Percentiles rank a stretch among this genome's conserved stretches.
These are phyloP conservation scores for Cladorrhinum sp. DNA, from an alignment of 2,329 filamentous ascomycete genomes.

Conservation along the genomic window DNA sequence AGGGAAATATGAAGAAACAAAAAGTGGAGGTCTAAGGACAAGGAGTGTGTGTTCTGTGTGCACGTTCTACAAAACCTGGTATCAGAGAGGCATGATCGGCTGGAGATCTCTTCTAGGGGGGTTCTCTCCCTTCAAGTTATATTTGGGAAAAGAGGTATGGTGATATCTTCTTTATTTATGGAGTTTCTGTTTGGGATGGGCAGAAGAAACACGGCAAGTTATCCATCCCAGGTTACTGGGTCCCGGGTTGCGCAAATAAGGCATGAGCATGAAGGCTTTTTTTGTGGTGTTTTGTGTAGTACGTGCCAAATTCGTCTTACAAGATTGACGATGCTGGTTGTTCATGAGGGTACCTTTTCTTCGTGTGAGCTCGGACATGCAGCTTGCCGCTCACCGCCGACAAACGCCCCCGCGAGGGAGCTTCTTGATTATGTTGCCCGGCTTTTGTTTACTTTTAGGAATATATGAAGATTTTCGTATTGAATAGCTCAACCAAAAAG, in stretches of 20 bases:
- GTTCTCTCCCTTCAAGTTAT: too few relatives aligned
- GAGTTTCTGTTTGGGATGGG: background rate
- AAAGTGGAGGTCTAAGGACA: too few relatives aligned
- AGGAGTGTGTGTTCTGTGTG: background rate
- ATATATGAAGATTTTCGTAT: background rate
- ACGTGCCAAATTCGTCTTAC: background rate
- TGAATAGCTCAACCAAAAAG: too few relatives aligned
- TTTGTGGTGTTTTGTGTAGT: background rate
- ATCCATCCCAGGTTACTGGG: too few relatives aligned
- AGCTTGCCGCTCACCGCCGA: background rate
- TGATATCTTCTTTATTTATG: background rate
- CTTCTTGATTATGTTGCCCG: too few relatives aligned
- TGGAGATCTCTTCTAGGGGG: constrained; percentile 8
- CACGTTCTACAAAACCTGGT: constrained; percentile 8
- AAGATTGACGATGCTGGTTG: too few relatives aligned
- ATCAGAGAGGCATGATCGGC: constrained; percentile 15
- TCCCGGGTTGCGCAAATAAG: too few relatives aligned
- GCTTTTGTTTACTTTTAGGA: too few relatives aligned
- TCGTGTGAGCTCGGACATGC: background rate
- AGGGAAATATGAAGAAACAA: background rate
- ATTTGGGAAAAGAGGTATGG: too few relatives aligned
- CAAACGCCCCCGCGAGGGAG: background rate
- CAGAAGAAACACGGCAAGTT: background rate
- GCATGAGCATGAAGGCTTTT: background rate
- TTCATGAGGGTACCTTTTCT: too few relatives aligned